Evolutionary conservation across 1,139 yeast species (phyloP).

Genomic region (Hemisphaericaspora xylofermentans): DNA sequence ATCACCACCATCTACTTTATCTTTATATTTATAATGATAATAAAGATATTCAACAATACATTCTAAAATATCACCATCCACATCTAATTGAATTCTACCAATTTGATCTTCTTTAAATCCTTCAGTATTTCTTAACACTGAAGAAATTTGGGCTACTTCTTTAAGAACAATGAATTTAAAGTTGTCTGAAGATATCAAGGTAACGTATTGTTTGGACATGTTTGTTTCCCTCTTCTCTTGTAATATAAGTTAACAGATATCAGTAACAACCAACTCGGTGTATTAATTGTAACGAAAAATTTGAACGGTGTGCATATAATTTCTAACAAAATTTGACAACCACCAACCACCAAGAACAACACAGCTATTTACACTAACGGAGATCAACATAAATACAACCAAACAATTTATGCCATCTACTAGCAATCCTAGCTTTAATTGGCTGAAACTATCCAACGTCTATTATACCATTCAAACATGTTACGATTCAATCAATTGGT

Average conservation of each 20-base stretch:
- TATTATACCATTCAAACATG: constrained; percentile 54
- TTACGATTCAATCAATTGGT: constrained; percentile 40
- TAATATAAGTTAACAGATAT: too few relatives aligned
- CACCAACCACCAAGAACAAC: too few relatives aligned
- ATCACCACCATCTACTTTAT: constrained; percentile 47
- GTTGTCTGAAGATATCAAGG: constrained; percentile 74
- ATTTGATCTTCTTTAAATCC: constrained; percentile 55
- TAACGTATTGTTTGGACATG: constrained; percentile 42
- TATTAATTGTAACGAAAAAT: too few relatives aligned
- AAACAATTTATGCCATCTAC: constrained; percentile 19
- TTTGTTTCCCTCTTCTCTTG: too few relatives aligned
- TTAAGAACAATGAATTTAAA: constrained; percentile 62
- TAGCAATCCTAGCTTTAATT: constrained; percentile 46
- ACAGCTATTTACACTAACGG: too few relatives aligned
- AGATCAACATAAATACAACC: too few relatives aligned
- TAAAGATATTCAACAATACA: constrained; percentile 85
- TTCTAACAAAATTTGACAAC: too few relatives aligned
- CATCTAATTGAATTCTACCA: constrained; percentile 53
- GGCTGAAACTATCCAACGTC: constrained; percentile 66
- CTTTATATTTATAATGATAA: constrained; percentile 70
- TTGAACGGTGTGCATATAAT: too few relatives aligned
- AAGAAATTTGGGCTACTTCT: constrained; percentile 82
- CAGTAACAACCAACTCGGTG: too few relatives aligned
- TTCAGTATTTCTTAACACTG: constrained; percentile 72
- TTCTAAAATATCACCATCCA: constrained; percentile 72